Conservation (phyloP, 2,329 filamentous ascomycete species). For the Epichloe scottii region DNA sequence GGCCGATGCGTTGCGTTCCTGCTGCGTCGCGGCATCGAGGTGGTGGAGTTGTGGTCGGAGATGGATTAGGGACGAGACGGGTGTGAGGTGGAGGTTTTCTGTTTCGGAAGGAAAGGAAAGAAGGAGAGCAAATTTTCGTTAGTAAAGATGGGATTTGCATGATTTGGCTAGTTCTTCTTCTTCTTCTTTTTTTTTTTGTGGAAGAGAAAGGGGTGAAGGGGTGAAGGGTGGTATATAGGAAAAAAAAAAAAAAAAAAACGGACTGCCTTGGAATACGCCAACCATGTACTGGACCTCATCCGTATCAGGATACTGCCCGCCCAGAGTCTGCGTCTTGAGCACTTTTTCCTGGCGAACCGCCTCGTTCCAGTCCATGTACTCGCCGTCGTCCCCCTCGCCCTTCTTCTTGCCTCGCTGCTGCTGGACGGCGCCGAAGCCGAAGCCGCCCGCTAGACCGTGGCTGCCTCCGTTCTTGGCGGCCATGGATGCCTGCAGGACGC, state of each 20-base stretch:
- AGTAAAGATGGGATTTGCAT: background rate
- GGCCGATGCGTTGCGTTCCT: constrained; percentile 38
- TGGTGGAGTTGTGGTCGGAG: constrained; percentile 88
- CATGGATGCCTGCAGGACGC: constrained; percentile 52
- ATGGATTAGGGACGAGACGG: constrained; percentile 70
- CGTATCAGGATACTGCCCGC: constrained; percentile 61
- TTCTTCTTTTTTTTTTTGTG: background rate
- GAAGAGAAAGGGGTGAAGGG: constrained; percentile 4
- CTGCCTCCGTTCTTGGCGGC: constrained; percentile 49
- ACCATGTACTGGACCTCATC: constrained; percentile 78
- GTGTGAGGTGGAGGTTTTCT: constrained; percentile 81
- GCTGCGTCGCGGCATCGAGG: constrained; percentile 71
- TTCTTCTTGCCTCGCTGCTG: constrained; percentile 27
- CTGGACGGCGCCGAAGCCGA: constrained; percentile 45
- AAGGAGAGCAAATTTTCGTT: background rate
- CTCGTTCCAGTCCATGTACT: constrained; percentile 48
- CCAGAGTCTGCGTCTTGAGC: constrained; percentile 69
- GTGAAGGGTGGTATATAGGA: background rate
- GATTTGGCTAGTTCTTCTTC: background rate
- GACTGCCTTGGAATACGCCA: constrained; percentile 76
- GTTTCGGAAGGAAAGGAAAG: background rate
- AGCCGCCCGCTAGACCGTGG: constrained; percentile 60
- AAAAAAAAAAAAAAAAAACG: constrained; percentile 17
- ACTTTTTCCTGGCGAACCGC: constrained; percentile 59
- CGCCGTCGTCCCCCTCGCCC: constrained; percentile 32